A percentile compares a stretch with the other conserved stretches of the same genome.
phyloP scores from a whole-genome alignment of 75 land plant genomes.

The Pinus albicaulis region DNA sequence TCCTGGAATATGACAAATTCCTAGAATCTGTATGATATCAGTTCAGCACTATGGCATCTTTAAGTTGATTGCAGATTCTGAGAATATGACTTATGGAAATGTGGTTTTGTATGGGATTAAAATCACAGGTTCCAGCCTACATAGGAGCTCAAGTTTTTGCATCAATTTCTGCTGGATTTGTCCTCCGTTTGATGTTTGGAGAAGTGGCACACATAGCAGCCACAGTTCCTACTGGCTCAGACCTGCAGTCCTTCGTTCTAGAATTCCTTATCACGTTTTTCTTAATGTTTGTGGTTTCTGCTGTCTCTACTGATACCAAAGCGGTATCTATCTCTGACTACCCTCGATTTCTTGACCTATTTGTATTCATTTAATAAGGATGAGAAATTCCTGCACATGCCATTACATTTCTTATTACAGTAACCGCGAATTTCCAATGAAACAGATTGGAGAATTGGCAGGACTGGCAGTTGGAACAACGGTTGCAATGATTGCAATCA shows the following conservation, averaged over 20 bases:
- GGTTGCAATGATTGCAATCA: conserved; percentile 40
- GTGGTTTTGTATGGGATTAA: too few species aligned
- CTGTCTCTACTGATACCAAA: conserved; percentile 65
- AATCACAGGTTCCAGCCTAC: conserved; percentile 33
- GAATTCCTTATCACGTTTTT: conserved; percentile 78
- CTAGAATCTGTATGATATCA: too few species aligned
- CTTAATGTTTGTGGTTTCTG: conserved; percentile 85
- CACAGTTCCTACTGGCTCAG: conserved; percentile 33
- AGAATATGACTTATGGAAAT: too few species aligned
- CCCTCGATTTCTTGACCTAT: too few species aligned
- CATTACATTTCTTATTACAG: too few species aligned
- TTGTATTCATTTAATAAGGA: too few species aligned
- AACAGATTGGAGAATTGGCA: conserved; percentile 49
- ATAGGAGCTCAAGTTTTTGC: conserved; percentile 55
- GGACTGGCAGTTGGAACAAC: conserved; percentile 63
- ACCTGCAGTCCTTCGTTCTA: conserved; percentile 53
- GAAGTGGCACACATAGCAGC: conserved; percentile 43
- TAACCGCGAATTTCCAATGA: background rate
- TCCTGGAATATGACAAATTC: too few species aligned
- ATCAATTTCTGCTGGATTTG: conserved; percentile 47
- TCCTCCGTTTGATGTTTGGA: conserved; percentile 53
- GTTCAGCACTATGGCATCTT: too few species aligned
- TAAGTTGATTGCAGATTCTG: too few species aligned
- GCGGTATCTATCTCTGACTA: too few species aligned
- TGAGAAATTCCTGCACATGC: too few species aligned